Conservation (phyloP, 352 stramenopile species). For the Pythium guiyangense region DNA sequence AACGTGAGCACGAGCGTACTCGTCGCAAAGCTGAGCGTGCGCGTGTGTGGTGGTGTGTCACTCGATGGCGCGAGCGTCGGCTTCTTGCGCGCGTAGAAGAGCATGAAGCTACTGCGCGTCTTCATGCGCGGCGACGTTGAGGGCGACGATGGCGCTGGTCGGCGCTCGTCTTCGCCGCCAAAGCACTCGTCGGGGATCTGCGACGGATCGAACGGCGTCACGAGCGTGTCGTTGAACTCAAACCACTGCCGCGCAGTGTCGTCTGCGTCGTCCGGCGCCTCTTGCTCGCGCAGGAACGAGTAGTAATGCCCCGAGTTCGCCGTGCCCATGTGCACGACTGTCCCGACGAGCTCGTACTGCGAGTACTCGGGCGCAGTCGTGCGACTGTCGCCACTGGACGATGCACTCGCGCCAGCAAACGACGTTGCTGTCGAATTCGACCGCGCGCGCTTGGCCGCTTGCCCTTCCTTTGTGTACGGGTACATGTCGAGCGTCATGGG, state of each 20-base stretch:
- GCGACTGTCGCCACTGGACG: slow-evolving; percentile 18
- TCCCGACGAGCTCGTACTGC: slow-evolving; percentile 82
- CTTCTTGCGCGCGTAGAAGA: slow-evolving; percentile 70
- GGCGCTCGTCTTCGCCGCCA: slow-evolving; percentile 42
- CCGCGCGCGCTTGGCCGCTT: slow-evolving; percentile 51
- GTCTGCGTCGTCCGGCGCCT: slow-evolving; percentile 17
- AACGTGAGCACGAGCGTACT: slow-evolving; percentile 22
- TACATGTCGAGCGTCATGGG: slow-evolving; percentile 87
- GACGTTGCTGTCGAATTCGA: slow-evolving; percentile 14
- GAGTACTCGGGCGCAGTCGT: slow-evolving; percentile 68
- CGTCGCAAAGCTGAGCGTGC: slow-evolving; percentile 1
- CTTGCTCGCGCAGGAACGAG: slow-evolving; percentile 77
- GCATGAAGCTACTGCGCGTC: slow-evolving; percentile 85
- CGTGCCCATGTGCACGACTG: slow-evolving; percentile 86
- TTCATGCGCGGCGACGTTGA: slow-evolving; percentile 43
- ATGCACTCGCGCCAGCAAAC: not conserved
- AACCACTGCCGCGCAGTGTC: slow-evolving; percentile 51
- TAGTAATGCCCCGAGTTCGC: slow-evolving; percentile 90
- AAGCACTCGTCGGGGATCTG: slow-evolving; percentile 78
- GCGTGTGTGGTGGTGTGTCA: not conserved
- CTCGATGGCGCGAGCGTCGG: slow-evolving; percentile 21
- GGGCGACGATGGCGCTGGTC: slow-evolving; percentile 11
- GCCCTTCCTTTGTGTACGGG: slow-evolving; percentile 85
- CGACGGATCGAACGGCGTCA: slow-evolving; percentile 66
- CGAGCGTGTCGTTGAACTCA: slow-evolving; percentile 86